Conservation (phyloP, 2,329 filamentous ascomycete species). For the Colletotrichum sp. region DNA sequence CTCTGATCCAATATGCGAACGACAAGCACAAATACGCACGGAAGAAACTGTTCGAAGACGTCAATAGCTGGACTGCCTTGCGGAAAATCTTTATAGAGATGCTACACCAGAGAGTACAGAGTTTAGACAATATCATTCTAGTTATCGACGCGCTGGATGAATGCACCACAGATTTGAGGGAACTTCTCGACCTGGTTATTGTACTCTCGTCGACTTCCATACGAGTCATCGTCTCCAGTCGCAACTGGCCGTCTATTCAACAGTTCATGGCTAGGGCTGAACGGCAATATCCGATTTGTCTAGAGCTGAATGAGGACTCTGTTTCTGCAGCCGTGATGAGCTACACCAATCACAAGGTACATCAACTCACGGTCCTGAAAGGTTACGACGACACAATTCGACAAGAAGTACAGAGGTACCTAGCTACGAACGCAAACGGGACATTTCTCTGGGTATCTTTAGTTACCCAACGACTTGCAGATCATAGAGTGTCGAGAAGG, state of each 20-base stretch:
- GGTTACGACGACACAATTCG: background rate
- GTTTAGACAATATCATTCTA: constrained; percentile 27
- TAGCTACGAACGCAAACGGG: constrained; percentile 35
- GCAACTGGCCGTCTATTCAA: constrained; percentile 43
- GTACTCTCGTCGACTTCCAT: constrained; percentile 19
- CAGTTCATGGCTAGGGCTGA: constrained; percentile 26
- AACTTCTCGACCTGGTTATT: constrained; percentile 41
- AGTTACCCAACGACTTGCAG: constrained; percentile 19
- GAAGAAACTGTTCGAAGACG: constrained; percentile 41
- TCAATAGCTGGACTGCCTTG: constrained; percentile 34
- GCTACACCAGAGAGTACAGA: constrained; percentile 41
- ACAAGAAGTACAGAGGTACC: constrained; percentile 13
- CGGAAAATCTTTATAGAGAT: constrained; percentile 44
- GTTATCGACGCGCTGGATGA: constrained; percentile 34
- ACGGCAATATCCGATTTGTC: constrained; percentile 29
- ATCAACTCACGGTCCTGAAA: constrained; percentile 23
- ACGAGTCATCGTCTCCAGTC: constrained; percentile 52
- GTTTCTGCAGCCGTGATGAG: constrained; percentile 36
- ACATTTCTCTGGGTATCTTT: constrained; percentile 45
- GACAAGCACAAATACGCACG: constrained; percentile 25
- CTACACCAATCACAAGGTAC: constrained; percentile 39
- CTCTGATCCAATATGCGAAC: background rate
- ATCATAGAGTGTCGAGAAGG: background rate
- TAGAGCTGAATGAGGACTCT: constrained; percentile 40
- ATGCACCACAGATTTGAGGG: background rate